Base-by-base conservation (phyloP, 352 stramenopile genomes). In the Globisporangium uncinulatum region DNA sequence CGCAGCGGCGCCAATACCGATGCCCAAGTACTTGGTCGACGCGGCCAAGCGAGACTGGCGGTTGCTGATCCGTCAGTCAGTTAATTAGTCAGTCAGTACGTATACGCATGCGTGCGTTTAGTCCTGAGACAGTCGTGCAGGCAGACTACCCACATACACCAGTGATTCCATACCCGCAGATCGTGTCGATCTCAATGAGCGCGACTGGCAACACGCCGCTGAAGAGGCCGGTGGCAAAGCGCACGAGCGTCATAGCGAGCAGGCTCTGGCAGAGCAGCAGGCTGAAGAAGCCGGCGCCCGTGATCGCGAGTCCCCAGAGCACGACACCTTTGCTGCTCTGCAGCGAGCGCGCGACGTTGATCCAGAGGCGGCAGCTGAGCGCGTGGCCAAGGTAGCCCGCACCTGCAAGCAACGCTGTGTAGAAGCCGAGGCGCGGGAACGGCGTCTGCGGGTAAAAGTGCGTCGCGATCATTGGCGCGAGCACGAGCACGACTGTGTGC, bases 181-280 rank as follows among this genome's bases (percentile, higher is more conserved):
- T 90, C 36, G 86, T 88, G 62, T 92, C 83, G 21, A 90, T 89
- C 59, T 92, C 79, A 45, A 90, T 89, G 17, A 88, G 65, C 34
- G 83, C 79, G 41, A 90, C 79, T 4, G 83, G 80, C 15, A 85
- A 60, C 17, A 90, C 83, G 21, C 83, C 83, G 43, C 79, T 92
- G 51, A 86, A 86, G 6, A 92, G 64, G 1, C 83, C 83, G 4
- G 77, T 92, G 8, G 79, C 73, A 45, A 92, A 90, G 48, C 82
- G 82, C 61, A 90, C 80, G 24, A 92, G 70, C 10, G 74, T 70
- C 70, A 92, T 90, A n/a, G 79, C 78, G 32, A 87, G 41, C 46
- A 92, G 58, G 62, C 74, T 90, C 62, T 90, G 79, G 54, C 82
- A 92, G 41, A 92, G 69, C 39, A 92, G 50, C 45, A 92, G 53